phyloP scores from a whole-genome alignment of 2,329 filamentous ascomycete genomes.

The Pestalotiopsis sp. region DNA sequence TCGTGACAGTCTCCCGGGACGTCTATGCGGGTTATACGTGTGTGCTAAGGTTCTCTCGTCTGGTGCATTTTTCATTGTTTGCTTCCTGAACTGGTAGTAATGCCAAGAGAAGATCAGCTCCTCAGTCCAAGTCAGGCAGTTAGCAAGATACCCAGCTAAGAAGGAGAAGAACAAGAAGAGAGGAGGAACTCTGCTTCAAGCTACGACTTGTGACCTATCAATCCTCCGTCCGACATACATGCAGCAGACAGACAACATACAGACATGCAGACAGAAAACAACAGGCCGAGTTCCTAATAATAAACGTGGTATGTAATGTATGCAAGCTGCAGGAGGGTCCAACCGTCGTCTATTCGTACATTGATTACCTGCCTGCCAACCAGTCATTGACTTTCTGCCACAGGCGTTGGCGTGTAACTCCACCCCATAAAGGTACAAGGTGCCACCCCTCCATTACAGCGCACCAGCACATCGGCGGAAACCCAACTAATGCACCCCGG shows the following conservation, averaged over 20 bases:
- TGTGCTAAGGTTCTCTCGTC: background rate
- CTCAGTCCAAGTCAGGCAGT: background rate
- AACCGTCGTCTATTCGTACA: too few relatives aligned
- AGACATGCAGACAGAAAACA: too few relatives aligned
- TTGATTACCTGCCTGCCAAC: background rate
- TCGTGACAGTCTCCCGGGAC: background rate
- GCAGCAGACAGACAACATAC: too few relatives aligned
- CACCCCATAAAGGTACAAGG: background rate
- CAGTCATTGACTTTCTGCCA: background rate
- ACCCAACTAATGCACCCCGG: background rate
- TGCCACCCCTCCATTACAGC: background rate
- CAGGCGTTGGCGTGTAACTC: background rate
- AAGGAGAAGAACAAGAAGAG: background rate
- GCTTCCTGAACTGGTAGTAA: background rate
- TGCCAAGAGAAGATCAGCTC: background rate
- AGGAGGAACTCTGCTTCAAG: background rate
- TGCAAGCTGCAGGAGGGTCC: too few relatives aligned
- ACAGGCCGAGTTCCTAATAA: too few relatives aligned
- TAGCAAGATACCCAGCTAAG: background rate
- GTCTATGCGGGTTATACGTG: background rate
- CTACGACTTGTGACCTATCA: too few relatives aligned
- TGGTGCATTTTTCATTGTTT: background rate
- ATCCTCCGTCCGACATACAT: too few relatives aligned
- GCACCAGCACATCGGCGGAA: background rate
- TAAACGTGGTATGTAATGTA: too few relatives aligned